Conservation (phyloP, 2,329 filamentous ascomycete species). For the Waltergamsia citrina region DNA sequence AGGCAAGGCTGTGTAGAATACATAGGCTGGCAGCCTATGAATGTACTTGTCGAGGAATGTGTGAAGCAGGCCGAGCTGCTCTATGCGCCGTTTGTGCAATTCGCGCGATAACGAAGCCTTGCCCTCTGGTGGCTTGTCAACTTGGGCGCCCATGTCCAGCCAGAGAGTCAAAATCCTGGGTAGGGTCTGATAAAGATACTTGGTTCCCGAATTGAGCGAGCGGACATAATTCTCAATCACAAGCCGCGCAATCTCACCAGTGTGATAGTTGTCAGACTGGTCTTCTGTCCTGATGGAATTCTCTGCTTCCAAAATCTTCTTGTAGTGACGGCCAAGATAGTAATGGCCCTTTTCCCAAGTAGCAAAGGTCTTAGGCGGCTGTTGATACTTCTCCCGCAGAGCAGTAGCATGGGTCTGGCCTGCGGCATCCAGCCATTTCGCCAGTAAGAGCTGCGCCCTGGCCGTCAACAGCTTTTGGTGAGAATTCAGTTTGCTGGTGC, state of each 20-base stretch:
- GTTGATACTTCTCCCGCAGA: constrained; percentile 73
- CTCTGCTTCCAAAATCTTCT: constrained; percentile 87
- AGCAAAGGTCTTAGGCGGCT: constrained; percentile 59
- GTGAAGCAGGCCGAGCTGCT: constrained; percentile 61
- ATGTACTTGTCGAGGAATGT: constrained; percentile 73
- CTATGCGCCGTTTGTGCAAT: constrained; percentile 46
- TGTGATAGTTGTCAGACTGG: constrained; percentile 67
- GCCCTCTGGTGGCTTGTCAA: constrained; percentile 51
- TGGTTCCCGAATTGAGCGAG: constrained; percentile 79
- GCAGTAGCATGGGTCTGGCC: constrained; percentile 82
- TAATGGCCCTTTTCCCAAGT: constrained; percentile 97
- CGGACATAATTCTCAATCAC: constrained; percentile 91
- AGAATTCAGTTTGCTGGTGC: constrained; percentile 25
- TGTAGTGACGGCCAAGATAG: constrained; percentile 93
- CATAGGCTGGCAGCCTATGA: constrained; percentile 59
- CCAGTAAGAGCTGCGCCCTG: constrained; percentile 76
- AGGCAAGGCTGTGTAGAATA: constrained; percentile 75
- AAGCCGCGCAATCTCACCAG: constrained; percentile 75
- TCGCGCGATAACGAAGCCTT: constrained; percentile 43
- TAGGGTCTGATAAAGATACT: constrained; percentile 91
- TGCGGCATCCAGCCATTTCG: constrained; percentile 94
- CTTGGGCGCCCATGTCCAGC: constrained; percentile 78
- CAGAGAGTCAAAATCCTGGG: constrained; percentile 88
- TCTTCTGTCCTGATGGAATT: constrained; percentile 66
- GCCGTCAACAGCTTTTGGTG: constrained; percentile 56